Base-by-base conservation (phyloP, 805 yeast species). In the Suhomyces kilbournensis region DNA sequence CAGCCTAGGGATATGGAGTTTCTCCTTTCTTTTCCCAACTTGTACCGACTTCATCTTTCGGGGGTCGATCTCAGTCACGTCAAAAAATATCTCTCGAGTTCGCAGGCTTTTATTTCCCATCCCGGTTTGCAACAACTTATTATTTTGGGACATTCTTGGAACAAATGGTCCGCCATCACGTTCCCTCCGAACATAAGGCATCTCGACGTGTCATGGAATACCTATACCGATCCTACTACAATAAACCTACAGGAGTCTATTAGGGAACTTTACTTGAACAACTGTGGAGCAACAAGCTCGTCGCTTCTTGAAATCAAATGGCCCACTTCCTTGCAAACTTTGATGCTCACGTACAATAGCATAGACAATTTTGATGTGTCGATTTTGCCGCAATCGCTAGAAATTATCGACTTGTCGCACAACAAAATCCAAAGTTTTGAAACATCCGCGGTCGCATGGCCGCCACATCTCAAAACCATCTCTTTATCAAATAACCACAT, bases 191-290 rank as follows among this genome's bases (percentile, higher is more conserved):
- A 48, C 23, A 55, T 72, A 32, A 51, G 46, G 10, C 66, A 66
- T 44, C 53, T 73, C 35, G 77, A 72, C 51, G 47, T 66, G n/a
- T 72, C 77, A 9, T 73, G 78, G 78, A 60, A 60, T 26, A 55
- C 60, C 2, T 51, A 43, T 7, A 59, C 65, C 2, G 61, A 67
- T 44, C 56, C 68, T n/a, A 43, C 53, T 14, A 61, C 70, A 0
- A 53, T 73, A 15, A 26, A 46, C 0, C 48, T 67, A 1, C 73
- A 72, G 1, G 53, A 51, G 4, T 47, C 57, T 2, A 50, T 70
- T 8, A 49, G 51, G 4, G 66, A 71, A 15, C 49, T 72, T 9
- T 72, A 63, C 54, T 66, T 72, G 63, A 73, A 72, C 49, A 59
- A 57, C 51, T 62, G 68, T 4, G 67, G 66, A 2, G 51, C 70